A percentile compares a stretch with the other conserved stretches of the same genome.
phyloP scores from a whole-genome alignment of 106 monocot species.

The Dendrobium catenatum region DNA sequence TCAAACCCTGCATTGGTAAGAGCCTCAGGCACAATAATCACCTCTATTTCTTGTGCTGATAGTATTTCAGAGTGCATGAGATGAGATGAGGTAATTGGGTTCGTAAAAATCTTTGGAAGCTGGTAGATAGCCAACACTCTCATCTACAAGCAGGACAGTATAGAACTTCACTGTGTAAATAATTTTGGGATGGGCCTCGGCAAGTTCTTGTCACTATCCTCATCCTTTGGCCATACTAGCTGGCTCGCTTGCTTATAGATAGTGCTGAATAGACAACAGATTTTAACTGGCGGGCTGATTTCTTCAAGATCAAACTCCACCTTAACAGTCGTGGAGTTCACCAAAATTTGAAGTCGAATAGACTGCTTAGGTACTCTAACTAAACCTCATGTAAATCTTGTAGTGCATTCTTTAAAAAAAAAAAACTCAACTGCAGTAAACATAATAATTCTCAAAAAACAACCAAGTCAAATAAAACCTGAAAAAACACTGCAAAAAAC shows the following conservation, averaged over 20 bases:
- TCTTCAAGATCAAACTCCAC: background rate
- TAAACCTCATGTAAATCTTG: slow-evolving; percentile 1
- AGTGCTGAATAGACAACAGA: background rate
- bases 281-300: background rate
- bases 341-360: background rate
- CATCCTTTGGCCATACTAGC: background rate
- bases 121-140: background rate
- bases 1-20: too few species aligned
- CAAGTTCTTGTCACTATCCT: slow-evolving; percentile 2
- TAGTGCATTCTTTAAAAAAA: background rate
- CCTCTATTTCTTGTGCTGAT: too few species aligned
- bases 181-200: background rate
- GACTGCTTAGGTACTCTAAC: background rate
- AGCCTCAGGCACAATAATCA: too few species aligned
- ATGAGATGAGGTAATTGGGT: background rate
- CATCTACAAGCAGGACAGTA: background rate
- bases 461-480: background rate
- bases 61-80: background rate
- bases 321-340: background rate
- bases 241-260: too few species aligned
- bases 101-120: background rate
- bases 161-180: background rate
- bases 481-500: background rate
- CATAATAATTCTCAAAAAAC: background rate
- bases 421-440: background rate